Evolutionary conservation across 2,329 filamentous ascomycete genomes (phyloP).

Genomic region (Chrysoporthe cubensis): DNA sequence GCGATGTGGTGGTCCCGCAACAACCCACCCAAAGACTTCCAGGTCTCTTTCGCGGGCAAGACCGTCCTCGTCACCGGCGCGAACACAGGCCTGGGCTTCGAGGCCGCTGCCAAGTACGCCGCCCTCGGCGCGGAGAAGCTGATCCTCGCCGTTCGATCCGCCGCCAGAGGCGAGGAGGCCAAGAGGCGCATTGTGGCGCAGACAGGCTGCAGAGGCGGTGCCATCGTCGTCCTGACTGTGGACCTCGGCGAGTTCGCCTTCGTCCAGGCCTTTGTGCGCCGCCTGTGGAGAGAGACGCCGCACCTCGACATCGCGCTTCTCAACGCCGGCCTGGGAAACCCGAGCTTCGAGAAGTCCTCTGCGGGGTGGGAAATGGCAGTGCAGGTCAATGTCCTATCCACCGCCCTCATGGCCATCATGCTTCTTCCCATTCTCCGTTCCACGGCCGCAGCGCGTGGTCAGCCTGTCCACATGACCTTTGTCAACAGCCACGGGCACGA

Average conservation of each 20-base stretch:
- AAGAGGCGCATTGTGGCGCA: constrained; percentile 15
- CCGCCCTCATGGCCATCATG: constrained; percentile 15
- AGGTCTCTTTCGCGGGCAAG: constrained; percentile 16
- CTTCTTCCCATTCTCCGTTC: constrained; percentile 11
- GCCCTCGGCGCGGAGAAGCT: constrained; percentile 17
- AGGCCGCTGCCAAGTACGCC: constrained; percentile 18
- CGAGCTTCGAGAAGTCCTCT: constrained; percentile 38
- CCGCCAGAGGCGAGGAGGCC: constrained; percentile 12
- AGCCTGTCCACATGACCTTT: constrained; percentile 15
- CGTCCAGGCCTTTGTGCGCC: constrained; percentile 39
- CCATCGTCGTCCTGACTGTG: constrained; percentile 42
- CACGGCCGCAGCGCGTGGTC: not conserved
- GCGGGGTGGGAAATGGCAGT: constrained; percentile 27
- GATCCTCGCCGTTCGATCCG: constrained; percentile 16
- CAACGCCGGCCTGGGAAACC: constrained; percentile 46
- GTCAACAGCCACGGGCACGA: constrained; percentile 16
- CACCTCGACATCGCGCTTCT: constrained; percentile 15
- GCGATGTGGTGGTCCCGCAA: constrained; percentile 11
- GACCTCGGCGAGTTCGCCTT: constrained; percentile 47
- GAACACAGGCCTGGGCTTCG: constrained; percentile 19
- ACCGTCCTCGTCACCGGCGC: constrained; percentile 19
- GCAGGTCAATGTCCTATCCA: constrained; percentile 21
- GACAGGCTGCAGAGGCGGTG: not conserved
- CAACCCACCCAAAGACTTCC: constrained; percentile 4
- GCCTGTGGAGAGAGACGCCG: not conserved